phyloP scores from a whole-genome alignment of 2,329 filamentous ascomycete genomes.

The Sporothrix pallida region DNA sequence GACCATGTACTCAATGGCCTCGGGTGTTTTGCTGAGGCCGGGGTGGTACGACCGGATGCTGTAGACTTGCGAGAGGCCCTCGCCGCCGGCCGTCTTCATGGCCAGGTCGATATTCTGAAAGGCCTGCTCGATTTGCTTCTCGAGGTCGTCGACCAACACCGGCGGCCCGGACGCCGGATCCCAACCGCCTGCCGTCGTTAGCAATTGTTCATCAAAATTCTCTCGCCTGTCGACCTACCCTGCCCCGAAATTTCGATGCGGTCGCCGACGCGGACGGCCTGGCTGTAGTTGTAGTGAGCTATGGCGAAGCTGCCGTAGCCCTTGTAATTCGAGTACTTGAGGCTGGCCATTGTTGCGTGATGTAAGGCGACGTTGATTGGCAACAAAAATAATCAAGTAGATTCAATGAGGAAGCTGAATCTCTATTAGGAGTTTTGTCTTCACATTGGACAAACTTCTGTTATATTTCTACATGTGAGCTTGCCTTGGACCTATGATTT shows the following conservation, averaged over 20 bases:
- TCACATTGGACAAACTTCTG: no score
- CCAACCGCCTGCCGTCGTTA: conserved; percentile 36
- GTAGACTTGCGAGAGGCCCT: conserved; percentile 43
- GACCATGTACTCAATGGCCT: conserved; percentile 50
- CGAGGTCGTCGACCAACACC: conserved; percentile 39
- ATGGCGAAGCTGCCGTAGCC: conserved; percentile 44
- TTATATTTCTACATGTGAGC: no score
- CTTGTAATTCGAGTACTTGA: conserved; percentile 45
- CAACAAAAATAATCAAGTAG: no score
- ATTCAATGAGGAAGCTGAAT: no score
- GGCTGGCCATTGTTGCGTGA: conserved; percentile 67
- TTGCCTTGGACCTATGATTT: no score
- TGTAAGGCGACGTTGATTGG: conserved; percentile 53
- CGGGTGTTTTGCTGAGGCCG: conserved; percentile 49
- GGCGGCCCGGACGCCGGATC: neutral
- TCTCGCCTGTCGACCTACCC: conserved; percentile 37
- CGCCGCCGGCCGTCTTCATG: conserved; percentile 55
- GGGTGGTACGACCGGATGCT: conserved; percentile 47
- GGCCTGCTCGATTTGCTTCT: conserved; percentile 51
- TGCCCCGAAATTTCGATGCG: conserved; percentile 55
- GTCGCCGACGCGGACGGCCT: conserved; percentile 56
- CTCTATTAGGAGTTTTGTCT: no score
- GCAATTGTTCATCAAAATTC: neutral
- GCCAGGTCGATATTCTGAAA: conserved; percentile 59
- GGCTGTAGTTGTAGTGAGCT: conserved; percentile 50